Evolutionary conservation across 495 filamentous ascomycete genomes (phyloP).

Genomic region (Bacidia gigantensis): DNA sequence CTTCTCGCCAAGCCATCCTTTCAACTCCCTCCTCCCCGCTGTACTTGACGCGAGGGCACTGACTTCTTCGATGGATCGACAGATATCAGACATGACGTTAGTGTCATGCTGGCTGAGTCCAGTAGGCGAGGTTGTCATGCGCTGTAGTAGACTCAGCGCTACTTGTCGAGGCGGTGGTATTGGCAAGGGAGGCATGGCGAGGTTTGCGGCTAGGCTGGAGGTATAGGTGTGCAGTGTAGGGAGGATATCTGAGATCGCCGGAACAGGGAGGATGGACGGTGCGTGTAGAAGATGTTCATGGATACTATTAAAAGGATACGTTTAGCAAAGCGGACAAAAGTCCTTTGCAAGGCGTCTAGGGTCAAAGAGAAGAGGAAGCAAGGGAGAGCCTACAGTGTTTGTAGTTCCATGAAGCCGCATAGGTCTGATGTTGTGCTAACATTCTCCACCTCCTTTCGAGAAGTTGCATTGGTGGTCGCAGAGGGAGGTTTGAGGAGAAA

Average conservation of each 20-base stretch:
- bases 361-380: background rate
- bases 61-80: constrained; percentile 33
- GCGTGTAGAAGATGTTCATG: constrained; percentile 4
- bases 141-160: constrained; percentile 28
- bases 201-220: constrained; percentile 3
- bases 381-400: constrained; percentile 21
- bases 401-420: constrained; percentile 20
- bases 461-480: background rate
- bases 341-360: no score
- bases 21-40: constrained; percentile 24
- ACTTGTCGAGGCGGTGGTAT: constrained; percentile 4
- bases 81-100: constrained; percentile 37
- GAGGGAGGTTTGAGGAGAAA: constrained; percentile 34
- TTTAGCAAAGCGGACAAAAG: no score
- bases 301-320: background rate
- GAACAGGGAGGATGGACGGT: constrained; percentile 24
- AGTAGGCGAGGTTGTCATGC: constrained; percentile 24
- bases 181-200: constrained; percentile 13
- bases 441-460: background rate
- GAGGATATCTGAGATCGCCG: constrained; percentile 19
- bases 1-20: constrained; percentile 3
- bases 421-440: background rate
- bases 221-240: constrained; percentile 21
- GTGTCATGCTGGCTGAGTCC: constrained; percentile 28
- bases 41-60: constrained; percentile 24